Conservation (phyloP, 352 stramenopile species). For the Globisporangium orthogonon region DNA sequence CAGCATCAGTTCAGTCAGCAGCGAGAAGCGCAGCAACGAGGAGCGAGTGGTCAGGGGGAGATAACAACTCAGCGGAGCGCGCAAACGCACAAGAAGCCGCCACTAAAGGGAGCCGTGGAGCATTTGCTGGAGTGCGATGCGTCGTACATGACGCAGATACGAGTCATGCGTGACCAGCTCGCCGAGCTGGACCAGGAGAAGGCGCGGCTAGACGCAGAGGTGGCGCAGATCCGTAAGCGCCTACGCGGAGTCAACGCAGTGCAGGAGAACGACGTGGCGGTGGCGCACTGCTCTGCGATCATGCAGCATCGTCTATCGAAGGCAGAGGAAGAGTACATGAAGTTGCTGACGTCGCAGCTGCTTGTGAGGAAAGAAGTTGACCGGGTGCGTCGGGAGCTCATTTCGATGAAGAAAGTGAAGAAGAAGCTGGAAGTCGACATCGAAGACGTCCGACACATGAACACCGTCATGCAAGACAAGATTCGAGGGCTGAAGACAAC, state of each 20-base stretch:
- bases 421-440: constrained; percentile 61
- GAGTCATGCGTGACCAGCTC: constrained; percentile 52
- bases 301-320: constrained; percentile 73
- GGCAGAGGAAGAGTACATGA: constrained; percentile 76
- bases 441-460: constrained; percentile 32
- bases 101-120: constrained; percentile 45
- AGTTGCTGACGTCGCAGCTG: constrained; percentile 56
- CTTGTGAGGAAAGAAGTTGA: constrained; percentile 59
- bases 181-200: constrained; percentile 37
- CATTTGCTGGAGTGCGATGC: constrained; percentile 63
- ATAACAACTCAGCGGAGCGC: background rate
- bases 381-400: constrained; percentile 42
- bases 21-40: background rate
- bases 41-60: background rate
- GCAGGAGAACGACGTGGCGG: constrained; percentile 67
- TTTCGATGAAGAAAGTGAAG: constrained; percentile 49
- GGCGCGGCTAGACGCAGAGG: constrained; percentile 34
- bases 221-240: constrained; percentile 37
- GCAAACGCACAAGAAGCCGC: constrained; percentile 12
- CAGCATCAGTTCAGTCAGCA: background rate
- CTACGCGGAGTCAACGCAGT: constrained; percentile 67
- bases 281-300: constrained; percentile 65
- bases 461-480: constrained; percentile 33
- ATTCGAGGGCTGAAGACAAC: constrained; percentile 39
- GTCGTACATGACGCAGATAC: constrained; percentile 53